Conservation (phyloP, 345 rosid genomes). For the Pistacia integerrima region DNA sequence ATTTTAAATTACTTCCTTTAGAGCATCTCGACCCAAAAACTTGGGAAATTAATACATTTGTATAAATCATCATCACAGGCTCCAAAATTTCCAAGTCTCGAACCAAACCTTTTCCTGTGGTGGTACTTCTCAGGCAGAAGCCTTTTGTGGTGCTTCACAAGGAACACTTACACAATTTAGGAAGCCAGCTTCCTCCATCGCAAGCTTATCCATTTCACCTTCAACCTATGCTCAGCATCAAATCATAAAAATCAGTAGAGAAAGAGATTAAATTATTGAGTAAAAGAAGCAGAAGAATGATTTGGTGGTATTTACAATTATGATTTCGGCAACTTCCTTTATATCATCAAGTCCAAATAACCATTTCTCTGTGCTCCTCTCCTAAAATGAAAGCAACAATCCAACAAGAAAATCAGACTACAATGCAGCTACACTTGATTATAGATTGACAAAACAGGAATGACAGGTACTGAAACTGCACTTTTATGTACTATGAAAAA, state of each 20-base stretch:
- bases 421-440: neutral
- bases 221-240: conserved; percentile 41
- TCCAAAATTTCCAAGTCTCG: neutral
- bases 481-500: too few relatives aligned
- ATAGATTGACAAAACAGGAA: neutral
- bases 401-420: neutral
- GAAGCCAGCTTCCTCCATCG: conserved; percentile 58
- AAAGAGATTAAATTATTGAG: neutral
- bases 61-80: neutral
- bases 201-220: conserved; percentile 62
- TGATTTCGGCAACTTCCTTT: conserved; percentile 36
- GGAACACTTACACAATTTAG: conserved; percentile 57
- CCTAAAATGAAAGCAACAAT: conserved; percentile 28
- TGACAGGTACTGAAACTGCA: too few relatives aligned
- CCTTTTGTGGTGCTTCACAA: conserved; percentile 44
- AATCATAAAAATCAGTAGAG: neutral
- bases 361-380: conserved; percentile 42
- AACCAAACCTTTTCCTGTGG: conserved; percentile 35
- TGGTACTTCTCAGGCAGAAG: conserved; percentile 42
- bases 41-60: neutral
- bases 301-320: conserved; percentile 33
- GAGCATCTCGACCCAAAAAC: conserved; percentile 32
- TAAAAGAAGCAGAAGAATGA: conserved; percentile 7
- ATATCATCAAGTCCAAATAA: conserved; percentile 58
- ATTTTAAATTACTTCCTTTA: conserved; percentile 32